Base-by-base conservation (phyloP, 257 asterid species). In the Cynanchum wilfordii region DNA sequence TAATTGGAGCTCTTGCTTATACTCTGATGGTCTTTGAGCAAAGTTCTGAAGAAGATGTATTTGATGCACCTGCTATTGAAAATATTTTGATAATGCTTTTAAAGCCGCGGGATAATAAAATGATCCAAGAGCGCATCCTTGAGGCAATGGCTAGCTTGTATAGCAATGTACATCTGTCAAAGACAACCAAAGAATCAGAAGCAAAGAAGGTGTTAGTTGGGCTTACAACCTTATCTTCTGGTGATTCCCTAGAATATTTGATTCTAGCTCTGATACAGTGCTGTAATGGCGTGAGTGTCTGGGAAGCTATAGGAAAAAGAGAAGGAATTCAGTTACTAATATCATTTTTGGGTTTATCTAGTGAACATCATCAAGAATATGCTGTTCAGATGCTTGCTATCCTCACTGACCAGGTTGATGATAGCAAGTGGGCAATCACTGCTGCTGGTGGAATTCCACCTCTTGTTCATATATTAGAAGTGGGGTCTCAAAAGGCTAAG, bases 371-470 rank as follows among this genome's bases (percentile, higher is more conserved):
- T 80, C 98, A 89, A 86, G 98, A 92, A 80, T 88, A 81, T 44
- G 90, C 91, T 49, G 98, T 87, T 71, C 87, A 81, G 82, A 79
- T 92, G 89, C 90, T 92, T 59, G 86, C 86, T 40, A 89, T 92
- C 76, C 89, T 92, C 70, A 88, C 86, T 11, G 87, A 88, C 82
- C 92, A 88, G 80, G 88, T 82, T 78, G 96, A 89, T 72, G 98
- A 92, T 84, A 87, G 98, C 93, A 92, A 88, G 81, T 92, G 98
- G 96, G 98, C 98, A 65, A 87, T 92, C 77, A 92, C 98, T 55
- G 95, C 96, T 25, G 96, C 98, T 57, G 98, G 98, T 67, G 96
- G 98, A 73, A 90, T 92, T 80, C 98, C 98, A 3, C 96, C 96
- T 27, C 96, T 92, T 55, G 96, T 92, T 72, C 92, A 84, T 51